Percentiles rank a stretch among this genome's conserved stretches.
Conservation (phyloP, 176 grass and related monocot species). For the Thinopyrum elongatum region DNA sequence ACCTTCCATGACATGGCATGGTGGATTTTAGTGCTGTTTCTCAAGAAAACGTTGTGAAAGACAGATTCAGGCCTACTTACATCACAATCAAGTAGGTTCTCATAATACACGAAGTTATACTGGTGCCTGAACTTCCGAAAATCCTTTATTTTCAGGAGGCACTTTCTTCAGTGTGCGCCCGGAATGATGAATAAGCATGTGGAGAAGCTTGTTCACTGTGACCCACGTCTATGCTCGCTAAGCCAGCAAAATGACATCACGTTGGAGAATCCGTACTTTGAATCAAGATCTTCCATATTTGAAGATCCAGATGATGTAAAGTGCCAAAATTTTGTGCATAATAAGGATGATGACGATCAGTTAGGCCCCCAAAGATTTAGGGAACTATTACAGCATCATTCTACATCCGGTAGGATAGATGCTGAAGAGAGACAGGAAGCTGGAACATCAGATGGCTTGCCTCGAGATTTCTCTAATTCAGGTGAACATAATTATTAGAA, state of each 20-base stretch:
- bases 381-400: constrained; percentile 18
- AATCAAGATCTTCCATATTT: constrained; percentile 52
- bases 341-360: constrained; percentile 28
- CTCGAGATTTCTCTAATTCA: constrained; percentile 33
- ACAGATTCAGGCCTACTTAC: not conserved
- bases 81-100: not conserved
- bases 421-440: constrained; percentile 35
- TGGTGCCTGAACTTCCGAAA: not conserved
- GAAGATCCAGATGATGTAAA: constrained; percentile 46
- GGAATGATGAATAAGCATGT: constrained; percentile 72
- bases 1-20: not conserved
- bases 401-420: constrained; percentile 14
- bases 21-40: not conserved
- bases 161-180: constrained; percentile 59
- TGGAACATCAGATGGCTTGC: constrained; percentile 14
- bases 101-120: not conserved
- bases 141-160: constrained; percentile 53
- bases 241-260: constrained; percentile 40
- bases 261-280: constrained; percentile 64
- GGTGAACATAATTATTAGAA: constrained; percentile 21
- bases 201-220: constrained; percentile 71
- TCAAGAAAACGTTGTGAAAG: not conserved
- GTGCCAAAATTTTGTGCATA: constrained; percentile 26
- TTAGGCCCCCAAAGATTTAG: constrained; percentile 11
- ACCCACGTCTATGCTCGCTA: constrained; percentile 47